A percentile compares a stretch with the other conserved stretches of the same genome.
Evolutionary conservation across 2,329 filamentous ascomycete species (phyloP).

Genomic region (Plectosphaerella cucumerina): DNA sequence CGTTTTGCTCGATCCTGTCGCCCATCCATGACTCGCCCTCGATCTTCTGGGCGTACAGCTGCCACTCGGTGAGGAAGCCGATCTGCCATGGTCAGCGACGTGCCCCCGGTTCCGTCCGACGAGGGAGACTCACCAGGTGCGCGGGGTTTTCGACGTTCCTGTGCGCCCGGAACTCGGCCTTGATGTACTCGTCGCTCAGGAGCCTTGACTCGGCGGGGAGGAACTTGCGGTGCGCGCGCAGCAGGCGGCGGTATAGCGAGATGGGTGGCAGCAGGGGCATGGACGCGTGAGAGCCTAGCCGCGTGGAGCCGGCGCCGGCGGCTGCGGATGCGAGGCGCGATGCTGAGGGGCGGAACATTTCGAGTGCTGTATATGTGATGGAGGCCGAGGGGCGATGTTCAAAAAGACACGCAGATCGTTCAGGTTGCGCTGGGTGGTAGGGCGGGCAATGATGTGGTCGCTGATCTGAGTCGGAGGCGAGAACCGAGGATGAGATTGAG

Average conservation of each 20-base stretch:
- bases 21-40: slow-evolving; percentile 85
- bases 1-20: slow-evolving; percentile 75
- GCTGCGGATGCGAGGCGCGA: slow-evolving; percentile 32
- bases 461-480: background rate
- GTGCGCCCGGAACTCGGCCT: slow-evolving; percentile 86
- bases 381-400: background rate
- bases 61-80: slow-evolving; percentile 95
- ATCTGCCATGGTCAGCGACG: slow-evolving; percentile 51
- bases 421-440: background rate
- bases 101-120: background rate
- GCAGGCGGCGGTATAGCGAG: slow-evolving; percentile 79
- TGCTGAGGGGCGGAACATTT: slow-evolving; percentile 22
- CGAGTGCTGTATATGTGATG: background rate
- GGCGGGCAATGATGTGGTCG: background rate
- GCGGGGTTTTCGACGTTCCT: slow-evolving; percentile 81
- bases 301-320: slow-evolving; percentile 14
- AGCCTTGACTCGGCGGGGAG: slow-evolving; percentile 71
- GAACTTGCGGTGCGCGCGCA: slow-evolving; percentile 80
- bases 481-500: background rate
- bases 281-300: slow-evolving; percentile 30
- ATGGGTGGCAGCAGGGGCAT: slow-evolving; percentile 81
- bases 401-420: too few relatives aligned
- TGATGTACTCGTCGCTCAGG: slow-evolving; percentile 89
- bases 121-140: slow-evolving; percentile 64
- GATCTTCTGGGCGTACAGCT: slow-evolving; percentile 86